Base-by-base conservation (phyloP, 805 yeast species). In the Schwanniomyces sp. region DNA sequence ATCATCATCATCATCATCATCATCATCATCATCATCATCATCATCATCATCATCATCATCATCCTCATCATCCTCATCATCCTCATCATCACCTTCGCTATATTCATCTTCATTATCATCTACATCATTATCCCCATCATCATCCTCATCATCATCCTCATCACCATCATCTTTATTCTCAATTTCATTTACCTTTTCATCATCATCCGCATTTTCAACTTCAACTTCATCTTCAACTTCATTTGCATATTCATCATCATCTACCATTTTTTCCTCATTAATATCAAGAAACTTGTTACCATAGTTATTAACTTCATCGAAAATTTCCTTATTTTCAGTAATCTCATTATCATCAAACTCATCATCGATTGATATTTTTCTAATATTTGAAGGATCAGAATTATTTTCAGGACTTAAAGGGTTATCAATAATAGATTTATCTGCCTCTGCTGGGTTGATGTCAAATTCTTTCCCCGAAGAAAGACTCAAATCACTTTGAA, bases 281-380 rank as follows among this genome's bases (percentile, higher is more conserved):
- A 2, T 7, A 14, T 28, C 49, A n/a, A 26, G 30, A 14, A 41
- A 49, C 6, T 38, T 26, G 28, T 50, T 54, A 17, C 48, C 39
- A 32, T 34, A 21, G 30, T 40, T 48, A 40, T 32, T 44, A 0
- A 43, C 52, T 30, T 49, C 62, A 2, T 11, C 5, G 24, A 21
- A 21, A 21, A 3, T 5, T 21, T 3, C 5, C 24, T 21, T 5
- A 21, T 21, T 21, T 5, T 5, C 24, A 21, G 24, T 21, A 21
- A 5, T 21, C 24, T 4, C 24, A 21, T 14, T 16, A 32, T 32
- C 21, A 32, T 32, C 36, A 32, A 14, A 10, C 5, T 14, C 36
- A 32, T 32, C 36, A 32, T 7, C 2, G 11, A 8, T 16, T 14
- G 8, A 6, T 14, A 2, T 8, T 9, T 32, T 18, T 14, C 11